Conservation (phyloP, 257 asterid genomes). For the Fraxinus pennsylvanica region DNA sequence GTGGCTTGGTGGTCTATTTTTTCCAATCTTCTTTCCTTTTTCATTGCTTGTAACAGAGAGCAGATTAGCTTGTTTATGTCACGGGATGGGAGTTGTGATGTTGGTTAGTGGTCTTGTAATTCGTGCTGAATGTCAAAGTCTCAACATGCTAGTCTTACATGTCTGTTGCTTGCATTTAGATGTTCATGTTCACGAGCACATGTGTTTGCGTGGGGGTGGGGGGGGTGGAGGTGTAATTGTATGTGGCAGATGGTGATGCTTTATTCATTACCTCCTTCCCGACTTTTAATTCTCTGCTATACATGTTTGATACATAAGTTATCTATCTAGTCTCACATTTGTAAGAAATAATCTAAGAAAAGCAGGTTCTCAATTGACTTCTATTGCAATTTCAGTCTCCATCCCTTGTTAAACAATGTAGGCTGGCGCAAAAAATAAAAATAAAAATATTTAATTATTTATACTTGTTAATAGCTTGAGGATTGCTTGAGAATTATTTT, state of each 20-base stretch:
- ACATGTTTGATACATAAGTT: not conserved
- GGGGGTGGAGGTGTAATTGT: not conserved
- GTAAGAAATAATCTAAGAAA: not conserved
- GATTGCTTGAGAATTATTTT: not conserved
- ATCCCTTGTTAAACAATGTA: slow-evolving; percentile 18
- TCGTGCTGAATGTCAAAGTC: not conserved
- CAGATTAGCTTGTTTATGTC: not conserved
- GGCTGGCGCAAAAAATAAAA: slow-evolving; percentile 3
- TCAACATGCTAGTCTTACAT: not conserved
- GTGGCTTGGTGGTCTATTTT: not conserved
- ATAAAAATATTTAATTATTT: not conserved
- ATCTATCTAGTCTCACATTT: not conserved
- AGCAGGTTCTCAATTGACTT: not conserved
- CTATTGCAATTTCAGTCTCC: slow-evolving; percentile 12
- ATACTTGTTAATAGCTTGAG: not conserved
- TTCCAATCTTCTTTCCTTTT: not conserved
- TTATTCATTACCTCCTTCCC: not conserved
- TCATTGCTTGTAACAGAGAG: not conserved
- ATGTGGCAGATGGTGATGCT: not conserved
- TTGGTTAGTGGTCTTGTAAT: not conserved
- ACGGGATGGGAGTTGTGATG: not conserved
- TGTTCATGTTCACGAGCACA: not conserved
- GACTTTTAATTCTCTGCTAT: not conserved
- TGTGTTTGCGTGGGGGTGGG: not conserved
- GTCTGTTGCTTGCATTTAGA: not conserved